phyloP scores from a whole-genome alignment of 2,329 filamentous ascomycete species.

The Colletotrichum plurivorum region DNA sequence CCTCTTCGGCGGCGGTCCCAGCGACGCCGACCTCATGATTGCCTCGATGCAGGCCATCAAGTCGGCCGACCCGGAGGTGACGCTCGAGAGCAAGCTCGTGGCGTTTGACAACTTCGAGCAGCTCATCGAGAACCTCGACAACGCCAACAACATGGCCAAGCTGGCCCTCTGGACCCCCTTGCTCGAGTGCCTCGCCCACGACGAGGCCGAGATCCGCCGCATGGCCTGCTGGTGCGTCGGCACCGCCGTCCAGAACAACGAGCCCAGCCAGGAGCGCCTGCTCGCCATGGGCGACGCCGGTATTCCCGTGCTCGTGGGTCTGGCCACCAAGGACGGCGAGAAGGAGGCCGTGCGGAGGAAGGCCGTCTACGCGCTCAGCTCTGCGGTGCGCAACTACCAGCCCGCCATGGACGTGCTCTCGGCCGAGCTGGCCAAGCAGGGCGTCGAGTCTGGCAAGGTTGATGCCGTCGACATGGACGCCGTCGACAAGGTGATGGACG shows the following conservation, averaged over 20 bases:
- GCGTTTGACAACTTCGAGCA: slow-evolving; percentile 98
- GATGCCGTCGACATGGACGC: slow-evolving; percentile 91
- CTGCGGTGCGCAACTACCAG: slow-evolving; percentile 89
- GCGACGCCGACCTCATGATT: slow-evolving; percentile 93
- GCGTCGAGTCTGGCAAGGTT: slow-evolving; percentile 71
- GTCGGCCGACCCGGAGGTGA: slow-evolving; percentile 71
- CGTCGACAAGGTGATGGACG: slow-evolving; percentile 81
- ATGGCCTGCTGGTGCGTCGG: slow-evolving; percentile 96
- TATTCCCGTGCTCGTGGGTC: slow-evolving; percentile 76
- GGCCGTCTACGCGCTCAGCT: slow-evolving; percentile 90
- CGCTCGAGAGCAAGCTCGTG: slow-evolving; percentile 81
- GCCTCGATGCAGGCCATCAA: slow-evolving; percentile 84
- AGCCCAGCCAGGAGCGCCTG: slow-evolving; percentile 82
- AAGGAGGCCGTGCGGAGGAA: slow-evolving; percentile 81
- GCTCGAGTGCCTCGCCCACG: slow-evolving; percentile 76
- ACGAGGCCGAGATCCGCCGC: slow-evolving; percentile 79
- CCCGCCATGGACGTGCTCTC: slow-evolving; percentile 81
- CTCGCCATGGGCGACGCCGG: slow-evolving; percentile 70
- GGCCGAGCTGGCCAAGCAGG: slow-evolving; percentile 70
- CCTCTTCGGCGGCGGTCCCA: slow-evolving; percentile 87
- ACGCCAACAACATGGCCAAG: slow-evolving; percentile 91
- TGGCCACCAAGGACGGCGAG: slow-evolving; percentile 74
- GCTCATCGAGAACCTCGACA: slow-evolving; percentile 92
- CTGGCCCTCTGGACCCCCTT: slow-evolving; percentile 88
- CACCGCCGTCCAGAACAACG: slow-evolving; percentile 97